phyloP scores from a whole-genome alignment of 2,329 filamentous ascomycete genomes.

The Xylaria multiplex region DNA sequence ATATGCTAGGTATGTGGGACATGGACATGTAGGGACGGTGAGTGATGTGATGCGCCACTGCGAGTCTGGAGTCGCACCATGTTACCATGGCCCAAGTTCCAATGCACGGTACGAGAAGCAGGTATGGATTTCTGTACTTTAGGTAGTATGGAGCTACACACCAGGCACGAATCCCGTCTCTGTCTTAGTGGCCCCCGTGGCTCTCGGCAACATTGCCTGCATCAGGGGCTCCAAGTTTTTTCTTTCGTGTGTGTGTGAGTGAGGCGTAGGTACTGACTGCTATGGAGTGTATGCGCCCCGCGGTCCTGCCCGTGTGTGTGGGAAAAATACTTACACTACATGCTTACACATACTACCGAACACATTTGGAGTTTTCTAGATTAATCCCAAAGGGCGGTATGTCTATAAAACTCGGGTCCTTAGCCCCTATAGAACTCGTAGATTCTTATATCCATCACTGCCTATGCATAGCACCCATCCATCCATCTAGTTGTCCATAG shows the following conservation, averaged over 20 bases:
- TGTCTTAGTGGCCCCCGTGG: slow-evolving; percentile 25
- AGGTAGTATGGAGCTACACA: slow-evolving; percentile 5
- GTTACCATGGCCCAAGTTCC: slow-evolving; percentile 17
- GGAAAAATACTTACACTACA: not conserved
- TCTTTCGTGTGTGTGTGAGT: too few relatives aligned
- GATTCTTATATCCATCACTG: not conserved
- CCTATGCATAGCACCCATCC: not conserved
- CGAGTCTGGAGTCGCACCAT: slow-evolving; percentile 18
- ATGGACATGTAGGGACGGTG: slow-evolving; percentile 11
- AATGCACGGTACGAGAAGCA: not conserved
- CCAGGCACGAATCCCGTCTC: slow-evolving; percentile 33
- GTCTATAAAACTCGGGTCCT: not conserved
- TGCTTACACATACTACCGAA: not conserved
- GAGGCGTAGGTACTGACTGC: not conserved
- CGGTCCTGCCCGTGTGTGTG: not conserved
- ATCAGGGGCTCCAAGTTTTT: slow-evolving; percentile 20
- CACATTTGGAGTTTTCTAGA: not conserved
- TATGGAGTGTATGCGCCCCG: not conserved
- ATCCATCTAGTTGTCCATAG: not conserved
- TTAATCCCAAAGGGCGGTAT: slow-evolving; percentile 6
- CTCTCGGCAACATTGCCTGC: slow-evolving; percentile 29
- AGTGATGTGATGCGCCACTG: slow-evolving; percentile 21
- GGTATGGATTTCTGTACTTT: not conserved
- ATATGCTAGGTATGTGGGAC: slow-evolving; percentile 1
- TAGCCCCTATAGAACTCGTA: not conserved